Evolutionary conservation across 2,329 filamentous ascomycete genomes (phyloP).

Genomic region (Hymenoscyphus fraxineus): DNA sequence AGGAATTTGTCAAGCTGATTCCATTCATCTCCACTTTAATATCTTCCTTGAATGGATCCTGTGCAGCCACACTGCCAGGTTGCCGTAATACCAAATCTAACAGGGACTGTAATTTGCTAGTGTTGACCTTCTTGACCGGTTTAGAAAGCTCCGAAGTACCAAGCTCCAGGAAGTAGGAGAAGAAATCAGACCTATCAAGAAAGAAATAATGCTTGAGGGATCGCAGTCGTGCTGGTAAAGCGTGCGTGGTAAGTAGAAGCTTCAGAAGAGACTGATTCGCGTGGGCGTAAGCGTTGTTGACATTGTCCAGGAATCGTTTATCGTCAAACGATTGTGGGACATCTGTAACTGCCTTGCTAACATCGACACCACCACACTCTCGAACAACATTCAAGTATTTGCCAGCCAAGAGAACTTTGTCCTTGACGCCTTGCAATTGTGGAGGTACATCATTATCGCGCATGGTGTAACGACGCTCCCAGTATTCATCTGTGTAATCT

Average conservation of each 20-base stretch:
- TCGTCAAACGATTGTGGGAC: conserved; percentile 94
- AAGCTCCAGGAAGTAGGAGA: conserved; percentile 94
- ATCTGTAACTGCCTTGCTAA: conserved; percentile 81
- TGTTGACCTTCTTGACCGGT: conserved; percentile 69
- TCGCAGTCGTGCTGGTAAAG: conserved; percentile 77
- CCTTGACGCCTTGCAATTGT: conserved; percentile 84
- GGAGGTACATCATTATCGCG: conserved; percentile 87
- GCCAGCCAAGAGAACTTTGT: conserved; percentile 89
- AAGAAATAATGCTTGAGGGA: conserved; percentile 99
- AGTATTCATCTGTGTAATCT: conserved; percentile 98
- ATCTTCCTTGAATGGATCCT: conserved; percentile 97
- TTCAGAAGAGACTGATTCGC: conserved; percentile 92
- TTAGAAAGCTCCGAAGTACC: conserved; percentile 86
- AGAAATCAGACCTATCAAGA: conserved; percentile 95
- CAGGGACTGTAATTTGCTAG: conserved; percentile 79
- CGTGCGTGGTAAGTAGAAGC: conserved; percentile 87
- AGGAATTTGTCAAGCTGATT: conserved; percentile 82
- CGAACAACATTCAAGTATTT: conserved; percentile 98
- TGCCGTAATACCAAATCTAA: conserved; percentile 91
- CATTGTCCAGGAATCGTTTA: conserved; percentile 86
- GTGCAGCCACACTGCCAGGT: conserved; percentile 85
- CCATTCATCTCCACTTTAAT: conserved; percentile 98
- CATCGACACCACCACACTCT: conserved; percentile 93
- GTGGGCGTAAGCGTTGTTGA: conserved; percentile 90
- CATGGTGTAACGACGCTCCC: conserved; percentile 96